Conservation (phyloP, 768 basidiomycete species). For the Russula dissimulans region DNA sequence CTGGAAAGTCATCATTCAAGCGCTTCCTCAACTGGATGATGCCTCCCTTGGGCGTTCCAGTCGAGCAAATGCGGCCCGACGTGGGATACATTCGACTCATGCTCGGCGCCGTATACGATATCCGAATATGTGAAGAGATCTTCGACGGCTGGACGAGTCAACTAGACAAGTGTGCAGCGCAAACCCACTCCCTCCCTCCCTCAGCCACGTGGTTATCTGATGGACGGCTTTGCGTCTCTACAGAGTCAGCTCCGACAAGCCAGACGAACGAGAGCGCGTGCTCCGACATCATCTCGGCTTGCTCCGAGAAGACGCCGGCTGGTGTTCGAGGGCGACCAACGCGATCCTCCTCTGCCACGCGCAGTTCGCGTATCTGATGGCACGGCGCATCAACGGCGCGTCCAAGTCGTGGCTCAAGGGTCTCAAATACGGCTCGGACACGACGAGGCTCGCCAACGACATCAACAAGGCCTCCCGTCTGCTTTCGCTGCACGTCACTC, state of each 20-base stretch:
- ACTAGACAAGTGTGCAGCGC: constrained; percentile 1
- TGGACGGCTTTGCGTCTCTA: not conserved
- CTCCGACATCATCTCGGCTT: not conserved
- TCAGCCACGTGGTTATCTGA: not conserved
- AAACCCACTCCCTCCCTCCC: not conserved
- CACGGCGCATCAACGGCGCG: constrained; percentile 3
- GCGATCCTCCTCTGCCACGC: constrained; percentile 6
- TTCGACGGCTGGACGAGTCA: constrained; percentile 8
- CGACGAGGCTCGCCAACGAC: constrained; percentile 9
- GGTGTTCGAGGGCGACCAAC: constrained; percentile 4
- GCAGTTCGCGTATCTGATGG: constrained; percentile 7
- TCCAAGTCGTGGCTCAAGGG: constrained; percentile 3
- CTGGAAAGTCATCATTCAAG: not conserved
- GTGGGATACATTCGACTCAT: not conserved
- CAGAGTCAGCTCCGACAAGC: not conserved
- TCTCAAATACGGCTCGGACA: not conserved
- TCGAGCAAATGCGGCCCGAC: constrained; percentile 1
- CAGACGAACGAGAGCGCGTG: not conserved
- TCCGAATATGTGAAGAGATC: constrained; percentile 8
- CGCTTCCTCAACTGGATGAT: constrained; percentile 3
- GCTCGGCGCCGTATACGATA: constrained; percentile 1
- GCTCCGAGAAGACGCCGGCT: not conserved
- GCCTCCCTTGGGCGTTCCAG: not conserved
- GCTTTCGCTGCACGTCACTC: not conserved
- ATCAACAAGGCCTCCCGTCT: not conserved